Evolutionary conservation across 169 alveolate species (phyloP).

Genomic region (Miamiensis avidus): DNA sequence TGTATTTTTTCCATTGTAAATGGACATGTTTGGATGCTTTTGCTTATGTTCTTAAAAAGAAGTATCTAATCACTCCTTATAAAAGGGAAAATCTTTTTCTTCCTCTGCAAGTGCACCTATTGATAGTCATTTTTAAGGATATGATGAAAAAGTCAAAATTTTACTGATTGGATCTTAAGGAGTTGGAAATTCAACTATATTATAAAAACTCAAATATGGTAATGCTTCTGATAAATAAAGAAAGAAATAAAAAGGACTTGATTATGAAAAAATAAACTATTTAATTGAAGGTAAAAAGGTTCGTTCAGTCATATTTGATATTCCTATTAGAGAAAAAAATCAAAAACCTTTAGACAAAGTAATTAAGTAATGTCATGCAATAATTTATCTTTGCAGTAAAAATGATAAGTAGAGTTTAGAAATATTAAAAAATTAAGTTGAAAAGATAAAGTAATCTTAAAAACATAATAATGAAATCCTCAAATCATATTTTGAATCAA

Average conservation of each 20-base stretch:
- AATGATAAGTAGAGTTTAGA: neutral
- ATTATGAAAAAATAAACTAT: neutral
- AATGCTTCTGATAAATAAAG: neutral
- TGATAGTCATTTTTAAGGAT: too few relatives aligned
- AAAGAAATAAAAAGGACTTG: neutral
- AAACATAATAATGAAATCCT: neutral
- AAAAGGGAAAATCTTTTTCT: too few relatives aligned
- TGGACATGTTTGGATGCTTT: too few relatives aligned
- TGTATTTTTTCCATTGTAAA: too few relatives aligned
- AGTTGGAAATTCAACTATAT: neutral
- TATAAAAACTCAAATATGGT: too few relatives aligned
- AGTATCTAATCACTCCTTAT: too few relatives aligned
- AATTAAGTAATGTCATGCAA: neutral
- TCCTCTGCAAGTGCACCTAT: too few relatives aligned
- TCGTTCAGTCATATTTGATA: neutral
- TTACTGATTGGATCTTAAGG: neutral
- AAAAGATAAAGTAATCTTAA: neutral
- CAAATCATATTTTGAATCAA: neutral
- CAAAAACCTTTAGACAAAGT: neutral
- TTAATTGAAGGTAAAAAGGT: neutral
- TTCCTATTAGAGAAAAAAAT: neutral
- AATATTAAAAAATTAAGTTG: neutral
- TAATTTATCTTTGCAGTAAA: neutral
- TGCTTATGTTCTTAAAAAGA: too few relatives aligned
- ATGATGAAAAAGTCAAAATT: neutral